These are phyloP conservation scores for Auriscalpium microsporum DNA, from an alignment of 768 basidiomycete species.

Conservation along the genomic window DNA sequence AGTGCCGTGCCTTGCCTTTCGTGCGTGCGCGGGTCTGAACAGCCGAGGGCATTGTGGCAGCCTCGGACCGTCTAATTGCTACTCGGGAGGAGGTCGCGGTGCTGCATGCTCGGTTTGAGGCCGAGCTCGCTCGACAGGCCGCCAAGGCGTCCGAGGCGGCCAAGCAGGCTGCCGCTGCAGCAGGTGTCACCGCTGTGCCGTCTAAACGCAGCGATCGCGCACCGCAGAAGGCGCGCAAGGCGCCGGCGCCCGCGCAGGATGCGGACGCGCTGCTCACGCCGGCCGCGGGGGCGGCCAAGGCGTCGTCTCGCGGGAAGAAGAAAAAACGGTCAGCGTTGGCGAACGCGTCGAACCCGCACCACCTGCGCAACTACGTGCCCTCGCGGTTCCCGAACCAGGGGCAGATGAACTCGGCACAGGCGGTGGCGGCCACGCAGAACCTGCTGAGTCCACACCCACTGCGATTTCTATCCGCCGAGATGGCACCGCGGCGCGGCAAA, in stretches of 20 bases:
- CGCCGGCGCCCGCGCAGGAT: conserved; percentile 31
- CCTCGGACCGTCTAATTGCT: conserved; percentile 60
- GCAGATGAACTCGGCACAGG: conserved; percentile 29
- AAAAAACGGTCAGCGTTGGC: conserved; percentile 90
- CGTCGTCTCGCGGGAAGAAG: conserved; percentile 49
- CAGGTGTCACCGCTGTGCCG: conserved; percentile 15
- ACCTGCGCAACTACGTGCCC: conserved; percentile 88
- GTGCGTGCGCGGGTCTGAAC: conserved; percentile 17
- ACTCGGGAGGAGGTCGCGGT: conserved; percentile 61
- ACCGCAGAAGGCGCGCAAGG: conserved; percentile 8
- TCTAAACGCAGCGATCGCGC: conserved; percentile 11
- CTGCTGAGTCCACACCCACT: conserved; percentile 52
- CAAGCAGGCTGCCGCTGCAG: conserved; percentile 37
- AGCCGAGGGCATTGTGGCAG: conserved; percentile 31
- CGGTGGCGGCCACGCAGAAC: conserved; percentile 36
- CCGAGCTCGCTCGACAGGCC: conserved; percentile 64
- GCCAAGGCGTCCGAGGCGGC: conserved; percentile 42
- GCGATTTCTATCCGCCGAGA: conserved; percentile 60
- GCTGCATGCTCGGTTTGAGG: conserved; percentile 62
- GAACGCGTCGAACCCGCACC: conserved; percentile 93
- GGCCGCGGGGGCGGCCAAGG: conserved; percentile 19
- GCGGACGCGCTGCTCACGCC: conserved; percentile 22
- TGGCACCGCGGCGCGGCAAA: conserved; percentile 40
- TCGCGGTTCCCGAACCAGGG: conserved; percentile 56
- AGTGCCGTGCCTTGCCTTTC: conserved; percentile 34